Evolutionary conservation across 805 yeast genomes (phyloP).

Genomic region (Starmerella ratchasimensis): DNA sequence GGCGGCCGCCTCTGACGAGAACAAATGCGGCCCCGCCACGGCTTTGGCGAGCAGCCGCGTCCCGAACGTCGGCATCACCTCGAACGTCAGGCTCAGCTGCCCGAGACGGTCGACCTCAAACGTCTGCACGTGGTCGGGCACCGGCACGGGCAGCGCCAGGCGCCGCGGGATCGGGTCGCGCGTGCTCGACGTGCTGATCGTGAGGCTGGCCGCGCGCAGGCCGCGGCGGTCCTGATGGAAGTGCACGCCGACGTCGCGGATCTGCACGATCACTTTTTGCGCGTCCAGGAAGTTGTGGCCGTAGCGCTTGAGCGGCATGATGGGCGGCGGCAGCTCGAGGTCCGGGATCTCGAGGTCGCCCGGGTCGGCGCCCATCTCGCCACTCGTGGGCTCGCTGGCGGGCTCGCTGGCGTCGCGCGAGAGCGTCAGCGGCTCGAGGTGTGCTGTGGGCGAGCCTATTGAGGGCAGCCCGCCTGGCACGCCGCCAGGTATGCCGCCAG

Average conservation of each 20-base stretch:
- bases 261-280: constrained; percentile 69
- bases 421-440: too few species aligned
- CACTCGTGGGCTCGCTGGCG: neutral
- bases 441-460: too few species aligned
- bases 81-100: constrained; percentile 67
- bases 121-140: constrained; percentile 52
- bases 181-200: constrained; percentile 54
- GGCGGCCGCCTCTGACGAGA: constrained; percentile 28
- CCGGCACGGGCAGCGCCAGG: constrained; percentile 61
- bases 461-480: too few species aligned
- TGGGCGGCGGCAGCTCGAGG: constrained; percentile 87
- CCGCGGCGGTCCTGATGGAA: constrained; percentile 31
- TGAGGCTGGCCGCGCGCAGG: constrained; percentile 44
- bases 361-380: constrained; percentile 18
- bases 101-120: constrained; percentile 74
- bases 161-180: constrained; percentile 82
- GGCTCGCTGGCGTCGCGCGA: neutral
- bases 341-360: constrained; percentile 62
- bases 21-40: constrained; percentile 51
- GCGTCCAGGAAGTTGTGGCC: constrained; percentile 87
- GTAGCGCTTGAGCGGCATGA: constrained; percentile 80
- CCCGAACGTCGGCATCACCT: constrained; percentile 88
- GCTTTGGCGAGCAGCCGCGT: constrained; percentile 84
- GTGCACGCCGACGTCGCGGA: constrained; percentile 36
- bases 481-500: too few species aligned